These are phyloP conservation scores for Linanthus parryae DNA, from an alignment of 148 eudicot genomes.

Conservation along the genomic window DNA sequence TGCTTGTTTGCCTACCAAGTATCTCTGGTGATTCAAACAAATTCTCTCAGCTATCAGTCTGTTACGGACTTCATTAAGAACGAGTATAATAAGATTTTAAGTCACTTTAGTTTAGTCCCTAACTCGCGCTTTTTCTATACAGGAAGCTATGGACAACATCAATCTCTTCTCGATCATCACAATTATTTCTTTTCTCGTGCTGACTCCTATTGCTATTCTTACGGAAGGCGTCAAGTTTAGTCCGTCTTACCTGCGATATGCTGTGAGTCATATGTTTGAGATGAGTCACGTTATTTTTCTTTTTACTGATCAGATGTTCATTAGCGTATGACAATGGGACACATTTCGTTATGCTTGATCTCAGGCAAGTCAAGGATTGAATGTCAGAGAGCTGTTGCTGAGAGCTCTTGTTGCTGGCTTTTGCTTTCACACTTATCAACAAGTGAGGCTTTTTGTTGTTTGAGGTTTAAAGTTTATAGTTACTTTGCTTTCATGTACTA, in stretches of 20 bases:
- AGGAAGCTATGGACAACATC: constrained; percentile 81
- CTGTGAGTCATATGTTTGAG: constrained; percentile 23
- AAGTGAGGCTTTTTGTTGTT: constrained; percentile 20
- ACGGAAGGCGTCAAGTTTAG: constrained; percentile 68
- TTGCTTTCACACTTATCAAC: constrained; percentile 52
- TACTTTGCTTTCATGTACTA: too few species aligned
- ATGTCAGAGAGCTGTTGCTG: constrained; percentile 33
- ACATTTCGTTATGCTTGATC: not conserved
- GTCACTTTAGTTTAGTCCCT: not conserved
- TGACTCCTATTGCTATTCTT: constrained; percentile 54
- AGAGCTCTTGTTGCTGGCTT: constrained; percentile 41
- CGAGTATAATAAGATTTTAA: not conserved
- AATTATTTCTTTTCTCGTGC: constrained; percentile 51
- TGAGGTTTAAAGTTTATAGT: too few species aligned
- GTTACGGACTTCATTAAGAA: not conserved
- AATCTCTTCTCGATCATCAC: constrained; percentile 79
- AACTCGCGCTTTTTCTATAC: constrained; percentile 6
- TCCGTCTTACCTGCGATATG: constrained; percentile 54
- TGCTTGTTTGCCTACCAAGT: not conserved
- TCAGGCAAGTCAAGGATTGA: constrained; percentile 47
- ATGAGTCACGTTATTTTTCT: not conserved
- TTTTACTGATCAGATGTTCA: not conserved
- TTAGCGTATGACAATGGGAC: not conserved
- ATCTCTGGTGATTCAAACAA: not conserved
- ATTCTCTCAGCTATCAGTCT: not conserved